These are phyloP conservation scores for Amaranthus hypochondriacus DNA, from an alignment of 148 eudicot genomes.

Conservation along the genomic window DNA sequence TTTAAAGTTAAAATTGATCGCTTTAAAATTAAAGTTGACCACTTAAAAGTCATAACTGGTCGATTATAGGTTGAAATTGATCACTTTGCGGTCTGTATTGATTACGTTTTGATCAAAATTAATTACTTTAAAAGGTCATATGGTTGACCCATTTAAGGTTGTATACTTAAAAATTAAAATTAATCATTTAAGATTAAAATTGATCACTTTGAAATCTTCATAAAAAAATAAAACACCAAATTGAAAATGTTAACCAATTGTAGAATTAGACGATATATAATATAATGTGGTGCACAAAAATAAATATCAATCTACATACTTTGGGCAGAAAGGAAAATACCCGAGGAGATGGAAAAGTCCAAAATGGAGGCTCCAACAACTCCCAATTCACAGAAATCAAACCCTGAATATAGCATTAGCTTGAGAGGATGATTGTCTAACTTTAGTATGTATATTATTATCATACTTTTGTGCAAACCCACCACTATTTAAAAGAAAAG, in stretches of 20 bases:
- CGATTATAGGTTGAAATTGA: too few relatives aligned
- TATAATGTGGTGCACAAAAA: background rate
- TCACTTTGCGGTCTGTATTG: too few relatives aligned
- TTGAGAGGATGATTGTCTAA: slow-evolving; percentile 30
- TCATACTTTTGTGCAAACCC: background rate
- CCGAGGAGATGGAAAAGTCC: slow-evolving; percentile 24
- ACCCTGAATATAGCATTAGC: slow-evolving; percentile 12
- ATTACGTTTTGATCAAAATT: too few relatives aligned
- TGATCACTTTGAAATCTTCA: too few relatives aligned
- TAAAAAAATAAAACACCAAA: too few relatives aligned
- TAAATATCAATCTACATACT: background rate
- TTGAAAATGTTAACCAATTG: background rate
- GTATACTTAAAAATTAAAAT: too few relatives aligned
- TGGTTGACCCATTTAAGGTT: too few relatives aligned
- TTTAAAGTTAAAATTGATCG: too few relatives aligned
- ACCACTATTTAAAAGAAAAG: background rate
- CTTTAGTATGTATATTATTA: slow-evolving; percentile 9
- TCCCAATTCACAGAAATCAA: slow-evolving; percentile 21
- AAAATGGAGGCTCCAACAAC: slow-evolving; percentile 33
- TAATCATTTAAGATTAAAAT: too few relatives aligned
- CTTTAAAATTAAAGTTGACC: too few relatives aligned
- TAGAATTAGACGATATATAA: background rate
- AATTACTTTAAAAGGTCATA: too few relatives aligned
- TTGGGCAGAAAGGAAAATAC: slow-evolving; percentile 9
- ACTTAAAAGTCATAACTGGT: too few relatives aligned